These are phyloP conservation scores for Acanthochlamys bracteata DNA, from an alignment of 106 monocot genomes.

Conservation along the genomic window DNA sequence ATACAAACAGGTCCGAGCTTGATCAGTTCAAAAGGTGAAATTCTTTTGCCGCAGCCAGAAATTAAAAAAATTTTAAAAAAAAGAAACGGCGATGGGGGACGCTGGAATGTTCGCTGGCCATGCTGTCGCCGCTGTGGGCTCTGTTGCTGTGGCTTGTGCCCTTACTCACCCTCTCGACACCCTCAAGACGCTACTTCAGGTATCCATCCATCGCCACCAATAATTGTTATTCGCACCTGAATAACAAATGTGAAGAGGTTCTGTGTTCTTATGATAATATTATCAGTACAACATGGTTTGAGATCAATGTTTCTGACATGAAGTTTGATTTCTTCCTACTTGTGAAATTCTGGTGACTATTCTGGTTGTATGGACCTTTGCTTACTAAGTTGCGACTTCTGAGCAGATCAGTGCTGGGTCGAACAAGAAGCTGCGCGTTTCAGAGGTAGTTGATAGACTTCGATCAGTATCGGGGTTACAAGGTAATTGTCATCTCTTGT, in stretches of 20 bases:
- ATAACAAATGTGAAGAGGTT: background rate
- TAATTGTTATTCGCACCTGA: background rate
- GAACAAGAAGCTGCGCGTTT: constrained; percentile 32
- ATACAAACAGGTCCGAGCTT: too few species aligned
- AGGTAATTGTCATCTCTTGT: constrained; percentile 19
- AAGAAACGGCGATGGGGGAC: constrained; percentile 1
- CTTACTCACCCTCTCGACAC: constrained; percentile 83
- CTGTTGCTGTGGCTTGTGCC: constrained; percentile 38
- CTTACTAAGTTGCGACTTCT: background rate
- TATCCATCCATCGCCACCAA: background rate
- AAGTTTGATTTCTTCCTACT: background rate
- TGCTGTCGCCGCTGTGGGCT: constrained; percentile 37
- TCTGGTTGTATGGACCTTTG: background rate
- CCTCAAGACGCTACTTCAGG: constrained; percentile 91
- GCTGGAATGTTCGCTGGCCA: constrained; percentile 51
- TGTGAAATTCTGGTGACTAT: background rate
- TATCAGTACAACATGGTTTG: too few species aligned
- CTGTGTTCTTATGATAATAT: background rate
- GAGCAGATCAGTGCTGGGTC: constrained; percentile 50
- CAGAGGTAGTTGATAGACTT: constrained; percentile 54
- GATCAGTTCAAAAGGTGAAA: too few species aligned
- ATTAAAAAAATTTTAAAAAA: too few species aligned
- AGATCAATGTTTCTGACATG: too few species aligned
- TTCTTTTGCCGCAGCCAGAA: too few species aligned
- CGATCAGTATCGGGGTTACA: constrained; percentile 44